Conservation (phyloP, 2,329 filamentous ascomycete genomes). For the Colletotrichum viniferum region DNA sequence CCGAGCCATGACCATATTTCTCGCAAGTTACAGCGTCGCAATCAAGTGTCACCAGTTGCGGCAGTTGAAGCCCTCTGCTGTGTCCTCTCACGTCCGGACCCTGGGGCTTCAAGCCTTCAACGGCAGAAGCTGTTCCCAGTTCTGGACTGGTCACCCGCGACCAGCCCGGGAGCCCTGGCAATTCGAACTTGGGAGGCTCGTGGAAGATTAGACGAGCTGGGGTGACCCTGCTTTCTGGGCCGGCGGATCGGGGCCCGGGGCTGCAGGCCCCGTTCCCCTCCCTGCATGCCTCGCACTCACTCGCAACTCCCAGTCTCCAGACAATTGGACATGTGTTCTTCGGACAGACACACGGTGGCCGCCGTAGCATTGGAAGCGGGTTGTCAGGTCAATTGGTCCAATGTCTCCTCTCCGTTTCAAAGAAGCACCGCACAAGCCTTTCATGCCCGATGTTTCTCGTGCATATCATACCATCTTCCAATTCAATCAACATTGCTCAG, state of each 20-base stretch:
- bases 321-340: constrained; percentile 14
- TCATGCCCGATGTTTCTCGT: background rate
- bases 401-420: constrained; percentile 6
- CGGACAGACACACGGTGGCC: background rate
- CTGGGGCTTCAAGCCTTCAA: background rate
- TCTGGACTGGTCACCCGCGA: constrained; percentile 9
- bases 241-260: constrained; percentile 10
- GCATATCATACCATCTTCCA: background rate
- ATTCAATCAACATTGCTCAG: background rate
- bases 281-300: background rate
- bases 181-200: background rate
- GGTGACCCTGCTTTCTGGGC: constrained; percentile 14
- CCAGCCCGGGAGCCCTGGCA: constrained; percentile 8
- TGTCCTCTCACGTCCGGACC: background rate
- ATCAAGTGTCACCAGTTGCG: background rate
- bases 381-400: background rate
- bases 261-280: background rate
- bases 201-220: constrained; percentile 21
- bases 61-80: background rate
- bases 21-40: constrained; percentile 17
- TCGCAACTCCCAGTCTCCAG: background rate
- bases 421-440: background rate
- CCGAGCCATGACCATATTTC: constrained; percentile 3
- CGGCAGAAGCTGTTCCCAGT: background rate
- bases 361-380: background rate